Evolutionary conservation across 176 grass and related monocot genomes (phyloP).

Genomic region (Zea luxurians): DNA sequence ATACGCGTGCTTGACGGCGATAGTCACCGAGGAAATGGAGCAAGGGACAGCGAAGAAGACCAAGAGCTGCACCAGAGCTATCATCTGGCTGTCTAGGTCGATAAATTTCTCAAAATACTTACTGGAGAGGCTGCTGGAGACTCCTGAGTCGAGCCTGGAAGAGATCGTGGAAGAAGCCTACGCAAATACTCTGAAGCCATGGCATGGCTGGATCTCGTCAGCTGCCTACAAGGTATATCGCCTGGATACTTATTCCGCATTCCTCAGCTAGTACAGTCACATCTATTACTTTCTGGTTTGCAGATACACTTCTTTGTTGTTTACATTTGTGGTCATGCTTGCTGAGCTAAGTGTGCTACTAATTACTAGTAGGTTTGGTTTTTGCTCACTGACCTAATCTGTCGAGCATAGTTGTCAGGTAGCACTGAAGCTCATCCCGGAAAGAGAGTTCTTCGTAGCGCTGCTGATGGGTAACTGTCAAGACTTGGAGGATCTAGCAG

Average conservation of each 20-base stretch:
- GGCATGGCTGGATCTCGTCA: constrained; percentile 87
- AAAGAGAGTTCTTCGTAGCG: constrained; percentile 58
- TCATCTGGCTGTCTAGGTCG: constrained; percentile 80
- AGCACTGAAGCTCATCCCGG: constrained; percentile 66
- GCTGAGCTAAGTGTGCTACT: background rate
- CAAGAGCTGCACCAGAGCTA: constrained; percentile 77
- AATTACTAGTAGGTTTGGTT: background rate
- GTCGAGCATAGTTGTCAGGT: constrained; percentile 61
- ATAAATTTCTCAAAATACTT: constrained; percentile 65
- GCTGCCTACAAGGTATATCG: constrained; percentile 75
- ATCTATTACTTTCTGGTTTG: background rate
- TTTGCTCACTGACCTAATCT: constrained; percentile 41
- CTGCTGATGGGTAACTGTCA: constrained; percentile 61
- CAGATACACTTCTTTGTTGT: background rate
- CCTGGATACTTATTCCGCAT: background rate
- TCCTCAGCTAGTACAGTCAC: background rate
- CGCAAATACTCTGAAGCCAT: constrained; percentile 58
- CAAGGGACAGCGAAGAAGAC: constrained; percentile 59
- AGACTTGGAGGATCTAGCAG: constrained; percentile 56
- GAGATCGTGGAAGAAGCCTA: constrained; percentile 81
- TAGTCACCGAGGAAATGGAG: constrained; percentile 59
- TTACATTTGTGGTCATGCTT: background rate
- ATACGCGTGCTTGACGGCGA: constrained; percentile 51
- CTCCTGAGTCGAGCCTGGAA: constrained; percentile 40
- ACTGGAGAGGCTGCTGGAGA: constrained; percentile 55